Percentiles rank a stretch among this genome's conserved stretches.
These are phyloP conservation scores for Alternaria infectoria DNA, from an alignment of 2,329 filamentous ascomycete genomes.

Conservation along the genomic window DNA sequence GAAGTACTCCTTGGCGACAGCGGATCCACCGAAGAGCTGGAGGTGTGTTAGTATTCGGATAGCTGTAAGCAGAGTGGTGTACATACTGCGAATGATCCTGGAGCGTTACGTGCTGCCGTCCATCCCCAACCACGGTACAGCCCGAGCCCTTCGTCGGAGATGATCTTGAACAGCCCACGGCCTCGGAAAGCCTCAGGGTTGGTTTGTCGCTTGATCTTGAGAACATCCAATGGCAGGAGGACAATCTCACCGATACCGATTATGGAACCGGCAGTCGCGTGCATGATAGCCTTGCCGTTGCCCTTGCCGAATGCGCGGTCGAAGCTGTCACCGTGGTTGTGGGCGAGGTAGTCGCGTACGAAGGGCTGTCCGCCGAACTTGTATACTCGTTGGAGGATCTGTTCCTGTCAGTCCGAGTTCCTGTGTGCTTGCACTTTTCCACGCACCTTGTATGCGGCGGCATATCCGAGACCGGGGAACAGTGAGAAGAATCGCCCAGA, in stretches of 20 bases:
- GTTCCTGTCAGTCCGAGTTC: conserved; percentile 16
- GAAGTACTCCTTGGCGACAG: conserved; percentile 96
- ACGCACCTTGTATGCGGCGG: conserved; percentile 88
- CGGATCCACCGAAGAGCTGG: conserved; percentile 94
- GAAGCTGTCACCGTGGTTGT: conserved; percentile 82
- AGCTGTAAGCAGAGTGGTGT: neutral
- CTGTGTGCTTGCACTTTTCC: neutral
- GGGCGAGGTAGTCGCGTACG: conserved; percentile 83
- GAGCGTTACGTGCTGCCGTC: conserved; percentile 96
- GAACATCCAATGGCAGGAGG: conserved; percentile 89
- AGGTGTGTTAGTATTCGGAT: conserved; percentile 20
- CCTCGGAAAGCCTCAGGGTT: conserved; percentile 98
- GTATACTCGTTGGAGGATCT: conserved; percentile 93
- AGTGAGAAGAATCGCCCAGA: conserved; percentile 88
- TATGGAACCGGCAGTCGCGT: conserved; percentile 91
- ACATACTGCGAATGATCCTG: conserved; percentile 92
- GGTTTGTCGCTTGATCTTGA: conserved; percentile 99
- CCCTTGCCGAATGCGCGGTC: conserved; percentile 92
- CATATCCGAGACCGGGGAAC: conserved; percentile 96
- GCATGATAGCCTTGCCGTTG: conserved; percentile 97
- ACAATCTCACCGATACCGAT: conserved; percentile 98
- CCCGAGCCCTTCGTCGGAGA: conserved; percentile 92
- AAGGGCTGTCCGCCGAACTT: conserved; percentile 98
- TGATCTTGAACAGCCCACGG: conserved; percentile 86
- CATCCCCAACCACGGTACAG: conserved; percentile 96